Conservation (phyloP, 371 early-diverging fungal species). For the Paramicrosporidium saccamoebae region DNA sequence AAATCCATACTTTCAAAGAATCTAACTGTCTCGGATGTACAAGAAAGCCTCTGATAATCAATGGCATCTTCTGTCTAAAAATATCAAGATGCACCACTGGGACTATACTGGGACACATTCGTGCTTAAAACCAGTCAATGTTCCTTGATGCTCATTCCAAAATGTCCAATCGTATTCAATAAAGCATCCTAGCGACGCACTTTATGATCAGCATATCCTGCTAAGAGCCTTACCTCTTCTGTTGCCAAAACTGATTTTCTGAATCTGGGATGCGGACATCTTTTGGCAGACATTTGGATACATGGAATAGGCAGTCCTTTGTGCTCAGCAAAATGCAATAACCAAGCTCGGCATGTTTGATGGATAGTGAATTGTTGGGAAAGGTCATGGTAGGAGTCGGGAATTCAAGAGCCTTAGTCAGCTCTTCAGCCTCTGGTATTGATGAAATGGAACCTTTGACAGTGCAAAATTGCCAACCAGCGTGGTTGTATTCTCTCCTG, state of each 20-base stretch:
- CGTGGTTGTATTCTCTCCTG: too few species aligned
- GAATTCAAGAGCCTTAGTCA: conserved; percentile 14
- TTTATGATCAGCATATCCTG: too few species aligned
- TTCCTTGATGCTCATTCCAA: conserved; percentile 35
- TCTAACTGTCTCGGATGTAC: conserved; percentile 37
- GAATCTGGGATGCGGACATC: neutral
- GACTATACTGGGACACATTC: conserved; percentile 2
- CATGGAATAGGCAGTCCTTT: conserved; percentile 20
- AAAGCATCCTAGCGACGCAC: too few species aligned
- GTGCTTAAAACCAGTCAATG: conserved; percentile 3
- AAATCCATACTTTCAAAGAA: conserved; percentile 62
- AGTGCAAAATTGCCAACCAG: too few species aligned
- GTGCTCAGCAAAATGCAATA: conserved; percentile 19
- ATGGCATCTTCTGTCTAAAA: conserved; percentile 9
- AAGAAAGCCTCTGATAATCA: conserved; percentile 35
- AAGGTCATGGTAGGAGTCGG: conserved; percentile 81
- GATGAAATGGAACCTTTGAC: too few species aligned
- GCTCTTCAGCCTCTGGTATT: conserved; percentile 5
- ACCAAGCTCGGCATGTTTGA: conserved; percentile 9
- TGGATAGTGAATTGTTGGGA: conserved; percentile 30
- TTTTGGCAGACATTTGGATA: conserved; percentile 1
- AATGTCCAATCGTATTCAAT: conserved; percentile 86
- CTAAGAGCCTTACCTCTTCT: too few species aligned
- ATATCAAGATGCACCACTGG: conserved; percentile 2
- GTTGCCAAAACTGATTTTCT: neutral